Percentiles rank a stretch among this genome's conserved stretches.
Evolutionary conservation across 2,329 filamentous ascomycete genomes (phyloP).

Genomic region (Trichoderma harzianum): DNA sequence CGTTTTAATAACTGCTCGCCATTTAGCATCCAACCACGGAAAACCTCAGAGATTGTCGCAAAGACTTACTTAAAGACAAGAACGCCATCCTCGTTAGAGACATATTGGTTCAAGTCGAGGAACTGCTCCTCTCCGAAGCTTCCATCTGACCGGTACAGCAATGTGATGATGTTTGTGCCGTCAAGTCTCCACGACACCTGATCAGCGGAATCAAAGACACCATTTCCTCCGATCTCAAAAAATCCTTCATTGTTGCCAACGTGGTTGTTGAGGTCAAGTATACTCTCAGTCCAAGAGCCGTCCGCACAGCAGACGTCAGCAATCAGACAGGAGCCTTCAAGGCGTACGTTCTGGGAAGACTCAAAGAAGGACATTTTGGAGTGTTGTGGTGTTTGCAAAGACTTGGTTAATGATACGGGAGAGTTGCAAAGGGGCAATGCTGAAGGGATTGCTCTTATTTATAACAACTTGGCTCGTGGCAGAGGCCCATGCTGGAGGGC

Average conservation of each 20-base stretch:
- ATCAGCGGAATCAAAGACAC: not conserved
- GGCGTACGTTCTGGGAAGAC: slow-evolving; percentile 7
- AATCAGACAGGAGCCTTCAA: slow-evolving; percentile 9
- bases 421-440: not conserved
- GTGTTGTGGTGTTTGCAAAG: not conserved
- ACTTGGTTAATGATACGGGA: not conserved
- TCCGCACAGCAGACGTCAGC: not conserved
- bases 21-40: not conserved
- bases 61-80: slow-evolving; percentile 5
- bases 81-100: not conserved
- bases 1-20: not conserved
- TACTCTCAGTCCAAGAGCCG: not conserved
- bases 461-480: not conserved
- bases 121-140: slow-evolving; percentile 8
- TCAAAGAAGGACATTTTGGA: not conserved
- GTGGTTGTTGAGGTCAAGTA: slow-evolving; percentile 1
- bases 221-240: not conserved
- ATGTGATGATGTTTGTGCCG: not conserved
- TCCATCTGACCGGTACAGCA: not conserved
- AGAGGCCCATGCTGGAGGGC: not conserved
- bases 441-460: not conserved
- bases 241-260: slow-evolving; percentile 2
- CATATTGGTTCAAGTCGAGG: not conserved
- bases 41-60: not conserved
- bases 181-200: slow-evolving; percentile 2